phyloP scores from a whole-genome alignment of 371 early-diverging fungal species.

The Mucor racemosus region DNA sequence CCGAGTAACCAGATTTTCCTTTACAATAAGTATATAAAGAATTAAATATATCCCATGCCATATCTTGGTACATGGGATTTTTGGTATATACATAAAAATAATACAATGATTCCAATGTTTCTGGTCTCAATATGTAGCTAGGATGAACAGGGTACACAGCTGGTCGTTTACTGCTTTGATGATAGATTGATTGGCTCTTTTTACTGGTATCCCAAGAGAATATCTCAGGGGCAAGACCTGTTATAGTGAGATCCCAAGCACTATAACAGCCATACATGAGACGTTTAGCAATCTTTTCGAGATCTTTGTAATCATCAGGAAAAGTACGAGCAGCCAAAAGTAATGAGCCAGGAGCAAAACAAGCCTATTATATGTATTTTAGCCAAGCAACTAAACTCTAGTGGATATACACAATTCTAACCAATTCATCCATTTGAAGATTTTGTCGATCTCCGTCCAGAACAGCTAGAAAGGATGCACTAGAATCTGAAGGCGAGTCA shows the following conservation, averaged over 20 bases:
- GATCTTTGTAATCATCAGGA: slow-evolving; percentile 27
- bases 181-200: not conserved
- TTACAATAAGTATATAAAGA: slow-evolving; percentile 48
- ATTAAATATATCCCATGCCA: slow-evolving; percentile 75
- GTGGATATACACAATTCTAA: not conserved
- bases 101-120: slow-evolving; percentile 80
- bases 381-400: not conserved
- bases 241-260: slow-evolving; percentile 44
- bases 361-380: slow-evolving; percentile 23
- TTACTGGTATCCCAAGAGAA: slow-evolving; percentile 34
- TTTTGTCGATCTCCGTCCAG: slow-evolving; percentile 20
- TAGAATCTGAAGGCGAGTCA: slow-evolving; percentile 30
- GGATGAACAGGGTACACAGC: slow-evolving; percentile 33
- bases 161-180: slow-evolving; percentile 18
- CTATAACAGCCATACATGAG: slow-evolving; percentile 47
- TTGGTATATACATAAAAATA: slow-evolving; percentile 73
- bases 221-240: slow-evolving; percentile 50
- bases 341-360: slow-evolving; percentile 48
- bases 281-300: slow-evolving; percentile 32
- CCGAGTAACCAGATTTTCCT: slow-evolving; percentile 47
- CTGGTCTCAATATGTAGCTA: slow-evolving; percentile 56
- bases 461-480: slow-evolving; percentile 28
- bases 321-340: slow-evolving; percentile 38
- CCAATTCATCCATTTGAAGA: slow-evolving; percentile 50
- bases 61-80: slow-evolving; percentile 69